These are phyloP conservation scores for Ettlia oleoabundans DNA, from an alignment of 139 green algal species.

Conservation along the genomic window DNA sequence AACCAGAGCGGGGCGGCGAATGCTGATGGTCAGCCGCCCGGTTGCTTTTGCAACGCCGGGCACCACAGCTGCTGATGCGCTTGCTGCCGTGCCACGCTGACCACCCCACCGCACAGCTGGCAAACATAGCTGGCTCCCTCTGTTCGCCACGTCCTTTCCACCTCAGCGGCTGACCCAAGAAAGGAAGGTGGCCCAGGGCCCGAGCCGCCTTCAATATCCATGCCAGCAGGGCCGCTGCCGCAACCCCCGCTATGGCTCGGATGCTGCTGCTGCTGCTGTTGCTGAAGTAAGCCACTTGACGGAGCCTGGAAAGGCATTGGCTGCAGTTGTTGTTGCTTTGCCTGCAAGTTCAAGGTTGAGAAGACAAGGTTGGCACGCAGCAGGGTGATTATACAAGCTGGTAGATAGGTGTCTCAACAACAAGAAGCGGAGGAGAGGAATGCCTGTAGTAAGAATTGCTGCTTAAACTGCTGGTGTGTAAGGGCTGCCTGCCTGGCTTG, in stretches of 20 bases:
- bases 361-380: too few species aligned
- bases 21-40: not conserved
- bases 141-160: not conserved
- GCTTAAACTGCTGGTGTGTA: too few species aligned
- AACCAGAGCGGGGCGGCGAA: not conserved
- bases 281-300: too few species aligned
- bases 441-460: too few species aligned
- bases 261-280: not conserved
- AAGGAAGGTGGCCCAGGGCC: not conserved
- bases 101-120: slow-evolving; percentile 18
- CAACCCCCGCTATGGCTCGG: not conserved
- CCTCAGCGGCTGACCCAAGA: not conserved
- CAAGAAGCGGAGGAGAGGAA: too few species aligned
- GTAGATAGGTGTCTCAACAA: too few species aligned
- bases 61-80: slow-evolving; percentile 32
- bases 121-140: slow-evolving; percentile 32
- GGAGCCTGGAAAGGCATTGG: too few species aligned
- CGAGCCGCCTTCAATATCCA: slow-evolving; percentile 7
- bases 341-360: too few species aligned
- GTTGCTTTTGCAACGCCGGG: not conserved
- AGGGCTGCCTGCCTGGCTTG: too few species aligned
- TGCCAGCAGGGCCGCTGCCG: not conserved
- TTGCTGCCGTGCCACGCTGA: slow-evolving; percentile 10
- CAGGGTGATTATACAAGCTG: too few species aligned
- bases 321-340: too few species aligned